Conservation (phyloP, 2,329 filamentous ascomycete genomes). For the Podosphaera fusca region DNA sequence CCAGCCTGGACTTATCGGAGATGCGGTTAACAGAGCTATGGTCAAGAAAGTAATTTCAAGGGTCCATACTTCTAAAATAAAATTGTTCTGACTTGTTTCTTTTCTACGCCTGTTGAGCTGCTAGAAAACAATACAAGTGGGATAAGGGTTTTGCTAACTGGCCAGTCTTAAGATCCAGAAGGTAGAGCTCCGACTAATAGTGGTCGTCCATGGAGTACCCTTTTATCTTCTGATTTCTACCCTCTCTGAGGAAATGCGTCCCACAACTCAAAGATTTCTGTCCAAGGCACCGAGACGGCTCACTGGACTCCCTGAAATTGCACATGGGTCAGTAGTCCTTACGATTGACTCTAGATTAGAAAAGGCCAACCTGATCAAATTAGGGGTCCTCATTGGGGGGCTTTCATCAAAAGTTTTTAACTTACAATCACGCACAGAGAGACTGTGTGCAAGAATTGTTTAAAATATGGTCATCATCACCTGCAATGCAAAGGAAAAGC, state of each 20-base stretch:
- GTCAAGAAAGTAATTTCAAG: not conserved
- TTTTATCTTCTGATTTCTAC: not conserved
- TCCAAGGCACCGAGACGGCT: too few species aligned
- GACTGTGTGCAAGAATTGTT: not conserved
- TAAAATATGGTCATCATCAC: not conserved
- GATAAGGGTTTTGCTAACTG: not conserved
- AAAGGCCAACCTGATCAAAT: not conserved
- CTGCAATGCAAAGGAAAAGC: not conserved
- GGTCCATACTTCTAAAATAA: not conserved
- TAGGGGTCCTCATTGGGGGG: too few species aligned
- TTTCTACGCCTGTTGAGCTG: not conserved
- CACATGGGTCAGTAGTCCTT: not conserved
- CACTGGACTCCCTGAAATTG: not conserved
- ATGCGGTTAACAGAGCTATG: not conserved
- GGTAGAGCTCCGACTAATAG: not conserved
- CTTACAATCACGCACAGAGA: not conserved
- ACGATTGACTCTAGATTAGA: not conserved
- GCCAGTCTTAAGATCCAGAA: not conserved
- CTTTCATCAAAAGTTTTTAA: not conserved
- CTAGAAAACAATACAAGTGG: not conserved
- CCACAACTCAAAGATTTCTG: too few species aligned
- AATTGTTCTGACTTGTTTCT: not conserved
- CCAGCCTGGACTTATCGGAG: not conserved
- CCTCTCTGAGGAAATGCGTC: too few species aligned
- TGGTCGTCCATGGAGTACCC: not conserved